Conservation (phyloP, 192 early-diverging fungal species). For the Coemansia sp. region DNA sequence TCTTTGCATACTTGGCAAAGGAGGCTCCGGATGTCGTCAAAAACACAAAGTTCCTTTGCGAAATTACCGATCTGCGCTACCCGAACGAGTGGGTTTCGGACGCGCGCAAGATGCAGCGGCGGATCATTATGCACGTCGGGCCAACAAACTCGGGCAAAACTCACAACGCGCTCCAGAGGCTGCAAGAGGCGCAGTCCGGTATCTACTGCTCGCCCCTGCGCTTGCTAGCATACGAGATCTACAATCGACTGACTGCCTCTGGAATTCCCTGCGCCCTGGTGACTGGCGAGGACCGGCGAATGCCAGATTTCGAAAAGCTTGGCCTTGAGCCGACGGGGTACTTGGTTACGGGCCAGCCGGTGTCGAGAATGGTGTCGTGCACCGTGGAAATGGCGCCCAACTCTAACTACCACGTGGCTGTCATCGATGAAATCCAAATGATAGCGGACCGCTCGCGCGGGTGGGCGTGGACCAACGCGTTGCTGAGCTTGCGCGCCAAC, state of each 20-base stretch:
- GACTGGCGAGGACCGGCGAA: slow-evolving; percentile 88
- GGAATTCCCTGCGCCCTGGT: slow-evolving; percentile 83
- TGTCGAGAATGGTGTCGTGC: slow-evolving; percentile 63
- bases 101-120: slow-evolving; percentile 75
- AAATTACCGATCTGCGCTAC: slow-evolving; percentile 73
- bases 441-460: slow-evolving; percentile 83
- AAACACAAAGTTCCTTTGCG: slow-evolving; percentile 56
- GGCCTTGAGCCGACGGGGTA: slow-evolving; percentile 24
- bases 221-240: slow-evolving; percentile 92
- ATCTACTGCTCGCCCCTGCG: slow-evolving; percentile 92
- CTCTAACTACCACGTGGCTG: slow-evolving; percentile 73
- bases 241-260: slow-evolving; percentile 74
- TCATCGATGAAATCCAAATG: slow-evolving; percentile 99
- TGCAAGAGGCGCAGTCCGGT: slow-evolving; percentile 63
- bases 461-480: slow-evolving; percentile 95
- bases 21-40: slow-evolving; percentile 46
- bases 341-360: slow-evolving; percentile 13
- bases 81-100: slow-evolving; percentile 81
- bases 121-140: slow-evolving; percentile 92
- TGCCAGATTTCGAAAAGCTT: slow-evolving; percentile 51
- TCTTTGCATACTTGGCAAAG: slow-evolving; percentile 54
- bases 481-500: slow-evolving; percentile 75
- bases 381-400: slow-evolving; percentile 91
- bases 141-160: slow-evolving; percentile 99
- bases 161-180: slow-evolving; percentile 78